phyloP scores from a whole-genome alignment of 2,329 filamentous ascomycete genomes.

The Clathrospora elynae region DNA sequence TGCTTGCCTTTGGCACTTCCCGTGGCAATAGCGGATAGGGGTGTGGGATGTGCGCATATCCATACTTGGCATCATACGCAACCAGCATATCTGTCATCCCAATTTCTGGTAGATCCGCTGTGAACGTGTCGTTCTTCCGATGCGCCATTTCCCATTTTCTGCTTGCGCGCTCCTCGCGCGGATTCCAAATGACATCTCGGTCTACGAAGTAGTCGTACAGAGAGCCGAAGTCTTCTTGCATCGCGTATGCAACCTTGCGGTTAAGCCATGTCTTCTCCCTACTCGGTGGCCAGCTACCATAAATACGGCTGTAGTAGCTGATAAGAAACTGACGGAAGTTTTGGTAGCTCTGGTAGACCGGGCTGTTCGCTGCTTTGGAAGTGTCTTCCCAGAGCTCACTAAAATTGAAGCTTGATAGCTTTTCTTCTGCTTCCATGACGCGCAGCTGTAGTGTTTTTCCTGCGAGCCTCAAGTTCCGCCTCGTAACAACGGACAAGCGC shows the following conservation, averaged over 20 bases:
- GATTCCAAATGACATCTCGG: slow-evolving; percentile 68
- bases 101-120: slow-evolving; percentile 57
- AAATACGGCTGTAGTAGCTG: slow-evolving; percentile 61
- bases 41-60: slow-evolving; percentile 59
- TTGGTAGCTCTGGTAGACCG: slow-evolving; percentile 62
- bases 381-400: slow-evolving; percentile 62
- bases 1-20: slow-evolving; percentile 31
- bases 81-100: slow-evolving; percentile 69
- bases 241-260: slow-evolving; percentile 59
- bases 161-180: slow-evolving; percentile 63
- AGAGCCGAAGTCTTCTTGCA: slow-evolving; percentile 71
- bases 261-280: slow-evolving; percentile 61
- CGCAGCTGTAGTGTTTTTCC: slow-evolving; percentile 66
- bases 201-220: slow-evolving; percentile 74
- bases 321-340: slow-evolving; percentile 66
- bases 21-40: slow-evolving; percentile 68
- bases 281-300: slow-evolving; percentile 67
- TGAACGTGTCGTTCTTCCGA: slow-evolving; percentile 42
- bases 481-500: slow-evolving; percentile 64
- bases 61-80: slow-evolving; percentile 66
- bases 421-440: slow-evolving; percentile 66
- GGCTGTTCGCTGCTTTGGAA: slow-evolving; percentile 41
- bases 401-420: slow-evolving; percentile 65
- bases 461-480: slow-evolving; percentile 65
- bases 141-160: slow-evolving; percentile 68